phyloP scores from a whole-genome alignment of 2,329 filamentous ascomycete species.

The Fusarium devonianum region DNA sequence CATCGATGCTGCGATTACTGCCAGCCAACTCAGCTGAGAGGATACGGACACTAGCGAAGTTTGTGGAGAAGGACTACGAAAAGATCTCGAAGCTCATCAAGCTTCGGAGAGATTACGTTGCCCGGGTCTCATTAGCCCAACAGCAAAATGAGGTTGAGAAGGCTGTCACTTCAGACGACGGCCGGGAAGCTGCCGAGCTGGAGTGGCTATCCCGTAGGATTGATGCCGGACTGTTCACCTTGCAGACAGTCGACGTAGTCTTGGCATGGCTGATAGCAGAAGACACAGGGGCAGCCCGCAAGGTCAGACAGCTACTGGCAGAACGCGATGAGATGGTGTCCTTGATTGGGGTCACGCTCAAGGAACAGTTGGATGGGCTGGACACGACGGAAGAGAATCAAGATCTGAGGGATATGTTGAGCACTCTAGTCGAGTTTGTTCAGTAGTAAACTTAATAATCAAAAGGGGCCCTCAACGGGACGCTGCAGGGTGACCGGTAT shows the following conservation, averaged over 20 bases:
- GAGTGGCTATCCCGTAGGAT: constrained; percentile 79
- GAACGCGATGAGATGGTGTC: constrained; percentile 72
- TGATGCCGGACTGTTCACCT: constrained; percentile 82
- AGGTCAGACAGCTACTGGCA: constrained; percentile 68
- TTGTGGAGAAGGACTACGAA: constrained; percentile 92
- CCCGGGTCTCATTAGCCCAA: constrained; percentile 62
- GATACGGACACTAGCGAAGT: constrained; percentile 89
- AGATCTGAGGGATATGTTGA: constrained; percentile 64
- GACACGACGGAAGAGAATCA: constrained; percentile 67
- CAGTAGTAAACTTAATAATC: constrained; percentile 44
- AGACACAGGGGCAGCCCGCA: constrained; percentile 75
- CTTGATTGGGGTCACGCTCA: constrained; percentile 71
- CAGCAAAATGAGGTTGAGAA: constrained; percentile 55
- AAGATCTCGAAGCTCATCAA: constrained; percentile 78
- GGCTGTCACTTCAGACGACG: constrained; percentile 23
- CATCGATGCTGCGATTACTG: constrained; percentile 79
- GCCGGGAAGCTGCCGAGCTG: constrained; percentile 63
- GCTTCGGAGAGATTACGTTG: constrained; percentile 74
- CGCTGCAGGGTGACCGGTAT: constrained; percentile 23
- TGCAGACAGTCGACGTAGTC: constrained; percentile 85
- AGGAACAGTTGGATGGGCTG: constrained; percentile 62
- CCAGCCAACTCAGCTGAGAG: constrained; percentile 79
- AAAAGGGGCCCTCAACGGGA: constrained; percentile 20
- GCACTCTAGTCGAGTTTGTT: constrained; percentile 60
- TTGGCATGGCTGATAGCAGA: constrained; percentile 93